These are phyloP conservation scores for Elsinoe perseae DNA, from an alignment of 2,329 filamentous ascomycete genomes.

Conservation along the genomic window DNA sequence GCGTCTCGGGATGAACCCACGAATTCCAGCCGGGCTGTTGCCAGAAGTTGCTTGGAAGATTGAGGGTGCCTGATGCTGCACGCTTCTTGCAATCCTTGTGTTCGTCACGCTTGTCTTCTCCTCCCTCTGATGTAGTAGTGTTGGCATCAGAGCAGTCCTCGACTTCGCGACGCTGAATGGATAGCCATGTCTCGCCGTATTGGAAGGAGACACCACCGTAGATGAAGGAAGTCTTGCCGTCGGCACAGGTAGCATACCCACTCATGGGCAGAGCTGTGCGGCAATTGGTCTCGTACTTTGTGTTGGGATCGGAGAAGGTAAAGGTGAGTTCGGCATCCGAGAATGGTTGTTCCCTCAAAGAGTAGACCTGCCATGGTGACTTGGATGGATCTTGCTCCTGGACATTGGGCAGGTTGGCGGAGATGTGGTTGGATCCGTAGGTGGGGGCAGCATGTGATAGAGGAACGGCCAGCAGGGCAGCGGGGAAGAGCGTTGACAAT, in stretches of 20 bases:
- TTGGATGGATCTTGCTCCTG: slow-evolving; percentile 2
- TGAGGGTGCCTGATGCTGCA: slow-evolving; percentile 7
- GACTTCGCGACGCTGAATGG: slow-evolving; percentile 11
- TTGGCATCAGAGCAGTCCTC: slow-evolving; percentile 10
- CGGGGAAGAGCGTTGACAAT: slow-evolving; percentile 5
- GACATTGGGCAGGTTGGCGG: neutral
- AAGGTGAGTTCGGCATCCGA: slow-evolving; percentile 12
- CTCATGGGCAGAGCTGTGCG: slow-evolving; percentile 13
- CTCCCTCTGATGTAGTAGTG: neutral
- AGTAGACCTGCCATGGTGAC: slow-evolving; percentile 13
- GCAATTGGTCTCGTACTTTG: slow-evolving; percentile 13
- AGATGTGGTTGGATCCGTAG: neutral
- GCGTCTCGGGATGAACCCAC: slow-evolving; percentile 13
- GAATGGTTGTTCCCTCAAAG: slow-evolving; percentile 13
- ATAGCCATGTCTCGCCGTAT: slow-evolving; percentile 15
- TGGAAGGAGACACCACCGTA: slow-evolving; percentile 14
- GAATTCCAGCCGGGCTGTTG: slow-evolving; percentile 16
- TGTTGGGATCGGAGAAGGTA: slow-evolving; percentile 14
- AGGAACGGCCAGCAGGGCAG: slow-evolving; percentile 8
- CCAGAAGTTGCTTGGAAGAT: slow-evolving; percentile 15
- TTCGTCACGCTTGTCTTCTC: neutral
- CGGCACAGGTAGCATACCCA: slow-evolving; percentile 10
- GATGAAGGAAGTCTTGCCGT: slow-evolving; percentile 15
- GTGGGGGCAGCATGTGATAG: slow-evolving; percentile 10
- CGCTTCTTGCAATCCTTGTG: slow-evolving; percentile 12